Conservation (phyloP, 164 flowering plant genomes). For the Paratinospora sagittata region DNA sequence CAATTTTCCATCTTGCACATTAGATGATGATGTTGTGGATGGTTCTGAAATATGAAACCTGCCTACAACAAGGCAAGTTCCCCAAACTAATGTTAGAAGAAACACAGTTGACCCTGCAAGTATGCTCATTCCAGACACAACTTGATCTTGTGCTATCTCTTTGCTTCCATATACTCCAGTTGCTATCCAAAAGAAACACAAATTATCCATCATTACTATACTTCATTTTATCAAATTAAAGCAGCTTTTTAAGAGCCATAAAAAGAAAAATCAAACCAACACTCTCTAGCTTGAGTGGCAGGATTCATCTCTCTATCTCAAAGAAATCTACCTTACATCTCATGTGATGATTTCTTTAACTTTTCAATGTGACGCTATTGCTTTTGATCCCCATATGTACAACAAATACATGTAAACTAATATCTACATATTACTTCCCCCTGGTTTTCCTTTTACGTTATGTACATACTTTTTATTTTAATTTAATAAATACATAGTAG, state of each 20-base stretch:
- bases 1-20: conserved; percentile 27
- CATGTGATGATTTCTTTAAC: too few relatives aligned
- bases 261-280: background rate
- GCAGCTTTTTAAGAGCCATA: too few relatives aligned
- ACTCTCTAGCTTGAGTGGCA: too few relatives aligned
- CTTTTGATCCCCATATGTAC: too few relatives aligned
- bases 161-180: conserved; percentile 81
- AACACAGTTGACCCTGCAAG: conserved; percentile 92
- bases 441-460: too few relatives aligned
- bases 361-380: too few relatives aligned
- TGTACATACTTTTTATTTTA: too few relatives aligned
- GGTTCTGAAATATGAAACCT: conserved; percentile 46
- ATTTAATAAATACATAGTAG: too few relatives aligned
- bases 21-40: conserved; percentile 37
- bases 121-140: conserved; percentile 86
- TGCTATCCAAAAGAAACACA: conserved; percentile 28
- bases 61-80: conserved; percentile 74
- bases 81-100: conserved; percentile 85
- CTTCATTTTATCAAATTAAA: background rate
- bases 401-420: too few relatives aligned
- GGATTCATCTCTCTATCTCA: too few relatives aligned
- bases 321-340: too few relatives aligned
- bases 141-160: conserved; percentile 71
- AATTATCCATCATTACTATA: background rate
- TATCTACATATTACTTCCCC: too few relatives aligned